Evolutionary conservation across 2,329 filamentous ascomycete species (phyloP).

Genomic region (Conoideocrella luteorostrata): DNA sequence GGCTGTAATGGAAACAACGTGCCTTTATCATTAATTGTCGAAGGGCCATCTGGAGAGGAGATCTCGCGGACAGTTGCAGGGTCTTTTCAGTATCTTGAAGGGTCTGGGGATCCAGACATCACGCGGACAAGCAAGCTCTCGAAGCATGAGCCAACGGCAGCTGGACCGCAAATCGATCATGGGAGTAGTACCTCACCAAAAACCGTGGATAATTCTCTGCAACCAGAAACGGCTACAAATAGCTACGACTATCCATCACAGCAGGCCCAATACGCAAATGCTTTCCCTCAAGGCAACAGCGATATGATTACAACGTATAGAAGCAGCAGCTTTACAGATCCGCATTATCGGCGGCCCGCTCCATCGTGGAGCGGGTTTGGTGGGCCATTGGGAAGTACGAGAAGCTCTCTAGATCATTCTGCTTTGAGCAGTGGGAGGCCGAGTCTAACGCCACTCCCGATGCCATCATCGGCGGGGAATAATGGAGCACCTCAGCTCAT

Average conservation of each 20-base stretch:
- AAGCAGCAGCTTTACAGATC: conserved; percentile 44
- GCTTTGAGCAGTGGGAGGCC: conserved; percentile 35
- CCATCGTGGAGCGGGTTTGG: conserved; percentile 38
- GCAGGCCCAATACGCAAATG: conserved; percentile 30
- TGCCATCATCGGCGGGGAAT: conserved; percentile 34
- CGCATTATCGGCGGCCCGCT: conserved; percentile 34
- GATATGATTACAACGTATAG: conserved; percentile 53
- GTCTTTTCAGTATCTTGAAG: conserved; percentile 44
- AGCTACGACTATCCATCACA: conserved; percentile 41
- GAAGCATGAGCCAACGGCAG: conserved; percentile 31
- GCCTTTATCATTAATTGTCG: conserved; percentile 48
- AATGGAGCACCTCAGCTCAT: conserved; percentile 41
- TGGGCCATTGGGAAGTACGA: conserved; percentile 32
- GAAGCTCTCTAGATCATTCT: conserved; percentile 35
- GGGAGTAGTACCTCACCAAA: conserved; percentile 35
- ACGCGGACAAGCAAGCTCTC: conserved; percentile 29
- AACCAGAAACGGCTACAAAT: conserved; percentile 35
- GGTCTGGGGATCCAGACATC: conserved; percentile 40
- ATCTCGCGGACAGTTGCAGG: conserved; percentile 42
- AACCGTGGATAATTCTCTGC: conserved; percentile 31
- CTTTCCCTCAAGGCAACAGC: conserved; percentile 36
- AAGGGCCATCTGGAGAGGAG: conserved; percentile 45
- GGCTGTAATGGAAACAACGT: conserved; percentile 43
- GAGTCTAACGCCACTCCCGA: conserved; percentile 41
- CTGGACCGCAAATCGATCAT: conserved; percentile 31